Conservation (phyloP, 768 basidiomycete genomes). For the Heimioporus sp. region DNA sequence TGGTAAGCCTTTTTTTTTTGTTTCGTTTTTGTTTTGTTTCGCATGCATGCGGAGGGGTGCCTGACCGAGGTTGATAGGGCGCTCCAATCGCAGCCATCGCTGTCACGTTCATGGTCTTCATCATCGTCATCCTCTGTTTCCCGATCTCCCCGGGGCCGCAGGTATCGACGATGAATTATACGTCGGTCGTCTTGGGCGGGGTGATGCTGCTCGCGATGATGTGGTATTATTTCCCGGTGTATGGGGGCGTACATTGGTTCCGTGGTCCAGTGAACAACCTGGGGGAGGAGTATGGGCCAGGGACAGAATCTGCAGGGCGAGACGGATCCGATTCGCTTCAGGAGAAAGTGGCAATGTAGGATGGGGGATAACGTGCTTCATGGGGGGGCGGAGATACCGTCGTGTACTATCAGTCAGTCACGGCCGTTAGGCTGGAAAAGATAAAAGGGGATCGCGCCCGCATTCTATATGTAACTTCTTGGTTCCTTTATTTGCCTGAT, state of each 20-base stretch:
- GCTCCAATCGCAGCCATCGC: constrained; percentile 50
- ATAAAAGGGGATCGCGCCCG: too few relatives aligned
- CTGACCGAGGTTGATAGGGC: constrained; percentile 38
- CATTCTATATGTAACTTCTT: too few relatives aligned
- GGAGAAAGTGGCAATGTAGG: not conserved
- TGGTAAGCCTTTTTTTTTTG: constrained; percentile 25
- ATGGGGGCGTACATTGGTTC: constrained; percentile 72
- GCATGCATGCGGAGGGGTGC: not conserved
- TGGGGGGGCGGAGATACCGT: too few relatives aligned
- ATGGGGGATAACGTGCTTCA: not conserved
- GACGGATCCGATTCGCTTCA: not conserved
- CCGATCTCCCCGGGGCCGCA: constrained; percentile 47
- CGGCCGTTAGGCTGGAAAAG: too few relatives aligned
- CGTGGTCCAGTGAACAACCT: constrained; percentile 53
- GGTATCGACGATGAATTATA: constrained; percentile 64
- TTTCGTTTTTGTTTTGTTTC: too few relatives aligned
- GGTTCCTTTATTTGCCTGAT: too few relatives aligned
- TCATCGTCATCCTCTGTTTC: constrained; percentile 61
- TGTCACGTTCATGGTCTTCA: constrained; percentile 63
- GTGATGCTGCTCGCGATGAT: constrained; percentile 50
- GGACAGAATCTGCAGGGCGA: not conserved
- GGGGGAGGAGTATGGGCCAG: constrained; percentile 10
- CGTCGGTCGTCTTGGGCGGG: constrained; percentile 60
- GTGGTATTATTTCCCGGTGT: constrained; percentile 70
- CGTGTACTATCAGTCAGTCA: too few relatives aligned